A percentile compares a stretch with the other conserved stretches of the same genome.
These are phyloP conservation scores for Macrophomina pseudophaseolina DNA, from an alignment of 2,329 filamentous ascomycete genomes.

Conservation along the genomic window DNA sequence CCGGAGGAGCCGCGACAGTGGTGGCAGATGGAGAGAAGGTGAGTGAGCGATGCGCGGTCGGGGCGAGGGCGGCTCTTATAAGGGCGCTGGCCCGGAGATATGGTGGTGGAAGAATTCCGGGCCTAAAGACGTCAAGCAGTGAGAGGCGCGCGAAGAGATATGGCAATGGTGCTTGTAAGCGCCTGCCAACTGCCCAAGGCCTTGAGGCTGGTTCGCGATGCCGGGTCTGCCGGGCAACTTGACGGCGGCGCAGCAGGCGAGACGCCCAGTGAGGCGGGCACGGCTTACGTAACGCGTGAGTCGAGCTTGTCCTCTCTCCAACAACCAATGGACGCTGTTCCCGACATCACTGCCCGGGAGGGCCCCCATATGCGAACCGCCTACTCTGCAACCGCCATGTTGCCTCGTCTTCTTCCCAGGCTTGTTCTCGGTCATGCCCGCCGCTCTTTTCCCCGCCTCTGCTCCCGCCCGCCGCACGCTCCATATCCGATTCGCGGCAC, in stretches of 20 bases:
- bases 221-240: not conserved
- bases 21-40: not conserved
- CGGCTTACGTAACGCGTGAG: too few relatives aligned
- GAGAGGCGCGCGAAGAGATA: not conserved
- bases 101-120: not conserved
- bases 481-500: too few relatives aligned
- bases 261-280: too few relatives aligned
- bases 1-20: not conserved
- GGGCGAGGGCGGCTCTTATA: not conserved
- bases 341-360: not conserved
- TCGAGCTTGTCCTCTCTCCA: too few relatives aligned
- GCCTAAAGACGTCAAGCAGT: not conserved
- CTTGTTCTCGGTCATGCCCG: too few relatives aligned
- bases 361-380: too few relatives aligned
- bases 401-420: too few relatives aligned
- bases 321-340: not conserved
- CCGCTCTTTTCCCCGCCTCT: too few relatives aligned
- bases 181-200: not conserved
- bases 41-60: not conserved
- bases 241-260: not conserved
- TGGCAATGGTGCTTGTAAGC: not conserved
- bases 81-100: not conserved
- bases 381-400: too few relatives aligned
- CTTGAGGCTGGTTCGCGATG: not conserved
- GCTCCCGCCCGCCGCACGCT: too few relatives aligned